Conservation (phyloP, 129 eudicot species). For the Saussurea involucrata region DNA sequence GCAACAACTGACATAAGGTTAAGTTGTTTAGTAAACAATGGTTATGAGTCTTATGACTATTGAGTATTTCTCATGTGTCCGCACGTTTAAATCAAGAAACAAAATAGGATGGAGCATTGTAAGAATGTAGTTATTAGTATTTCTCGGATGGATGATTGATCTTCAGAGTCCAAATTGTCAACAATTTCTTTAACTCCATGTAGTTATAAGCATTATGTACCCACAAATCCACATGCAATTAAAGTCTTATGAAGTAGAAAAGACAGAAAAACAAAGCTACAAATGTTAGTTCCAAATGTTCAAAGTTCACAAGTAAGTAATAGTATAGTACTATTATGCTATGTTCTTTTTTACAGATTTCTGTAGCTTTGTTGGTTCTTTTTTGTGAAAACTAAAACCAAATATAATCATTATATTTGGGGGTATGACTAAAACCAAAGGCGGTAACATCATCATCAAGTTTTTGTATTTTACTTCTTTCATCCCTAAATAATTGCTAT, state of each 20-base stretch:
- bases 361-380: not conserved
- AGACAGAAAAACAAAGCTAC: not conserved
- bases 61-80: not conserved
- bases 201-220: not conserved
- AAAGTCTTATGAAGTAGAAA: not conserved
- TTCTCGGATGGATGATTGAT: conserved; percentile 16
- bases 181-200: conserved; percentile 22
- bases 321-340: too few species aligned
- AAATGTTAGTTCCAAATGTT: not conserved
- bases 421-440: not conserved
- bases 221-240: not conserved
- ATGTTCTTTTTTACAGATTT: not conserved
- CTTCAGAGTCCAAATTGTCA: conserved; percentile 14
- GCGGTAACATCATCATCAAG: too few species aligned
- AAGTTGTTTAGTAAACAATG: not conserved
- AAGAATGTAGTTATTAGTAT: conserved; percentile 1
- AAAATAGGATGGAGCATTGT: not conserved
- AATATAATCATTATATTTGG: not conserved
- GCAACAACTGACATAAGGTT: not conserved
- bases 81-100: not conserved
- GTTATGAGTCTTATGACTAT: not conserved
- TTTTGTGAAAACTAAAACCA: not conserved
- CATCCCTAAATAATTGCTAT: not conserved
- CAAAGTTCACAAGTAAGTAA: not conserved
- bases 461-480: not conserved